Conservation (phyloP, 1,139 yeast species). For the Pichia sorboxylosa region DNA sequence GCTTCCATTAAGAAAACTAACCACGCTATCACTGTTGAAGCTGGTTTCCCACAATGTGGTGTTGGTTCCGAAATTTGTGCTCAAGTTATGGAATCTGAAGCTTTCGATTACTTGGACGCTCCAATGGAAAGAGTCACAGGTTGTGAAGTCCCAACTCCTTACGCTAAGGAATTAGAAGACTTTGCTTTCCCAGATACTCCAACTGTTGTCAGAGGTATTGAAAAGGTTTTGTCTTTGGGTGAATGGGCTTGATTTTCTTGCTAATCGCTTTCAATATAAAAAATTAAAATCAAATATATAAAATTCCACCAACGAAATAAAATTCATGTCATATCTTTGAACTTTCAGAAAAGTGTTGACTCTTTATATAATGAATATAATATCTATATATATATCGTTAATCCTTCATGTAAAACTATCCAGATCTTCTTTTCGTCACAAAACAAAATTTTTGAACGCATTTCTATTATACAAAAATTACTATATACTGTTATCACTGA, state of each 20-base stretch:
- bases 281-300: no score
- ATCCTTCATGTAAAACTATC: no score
- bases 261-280: no score
- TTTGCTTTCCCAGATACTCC: conserved; percentile 98
- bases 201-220: conserved; percentile 80
- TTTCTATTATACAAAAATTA: no score
- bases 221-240: conserved; percentile 71
- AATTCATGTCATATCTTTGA: no score
- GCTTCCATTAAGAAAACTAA: conserved; percentile 92
- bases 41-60: conserved; percentile 97
- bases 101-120: conserved; percentile 95
- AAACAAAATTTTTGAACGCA: no score
- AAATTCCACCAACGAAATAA: no score
- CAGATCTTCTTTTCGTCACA: no score
- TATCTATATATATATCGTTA: no score
- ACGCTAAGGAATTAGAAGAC: conserved; percentile 92
- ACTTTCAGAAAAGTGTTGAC: no score
- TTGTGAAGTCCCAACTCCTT: conserved; percentile 99
- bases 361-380: no score
- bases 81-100: conserved; percentile 96
- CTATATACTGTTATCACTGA: no score
- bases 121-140: conserved; percentile 99
- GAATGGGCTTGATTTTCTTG: conserved; percentile 25
- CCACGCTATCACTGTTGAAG: conserved; percentile 91
- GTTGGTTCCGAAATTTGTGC: conserved; percentile 98